Evolutionary conservation across 371 early-diverging fungal species (phyloP).

Genomic region (Mortierella sp.): DNA sequence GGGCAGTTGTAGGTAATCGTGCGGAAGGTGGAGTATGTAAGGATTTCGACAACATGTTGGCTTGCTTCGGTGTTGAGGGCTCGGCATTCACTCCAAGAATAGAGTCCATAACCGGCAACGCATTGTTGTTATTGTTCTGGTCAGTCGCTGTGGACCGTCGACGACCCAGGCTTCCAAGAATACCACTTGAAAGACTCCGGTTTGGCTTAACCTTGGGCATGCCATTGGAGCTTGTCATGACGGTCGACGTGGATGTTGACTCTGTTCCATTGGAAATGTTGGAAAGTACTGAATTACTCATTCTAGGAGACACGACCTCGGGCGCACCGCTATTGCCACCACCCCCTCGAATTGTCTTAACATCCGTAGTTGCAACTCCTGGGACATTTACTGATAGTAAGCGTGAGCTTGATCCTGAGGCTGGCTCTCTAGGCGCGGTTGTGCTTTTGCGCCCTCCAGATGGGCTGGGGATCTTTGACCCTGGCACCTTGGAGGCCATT

Average conservation of each 20-base stretch:
- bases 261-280: slow-evolving; percentile 11
- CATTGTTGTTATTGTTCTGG: not conserved
- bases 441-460: slow-evolving; percentile 38
- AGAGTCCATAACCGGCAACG: not conserved
- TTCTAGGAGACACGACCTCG: slow-evolving; percentile 6
- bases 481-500: slow-evolving; percentile 21
- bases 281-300: slow-evolving; percentile 21
- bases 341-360: slow-evolving; percentile 52
- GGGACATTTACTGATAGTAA: slow-evolving; percentile 10
- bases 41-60: slow-evolving; percentile 9
- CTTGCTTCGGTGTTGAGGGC: slow-evolving; percentile 17
- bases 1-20: not conserved
- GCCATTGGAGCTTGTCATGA: not conserved
- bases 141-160: slow-evolving; percentile 27
- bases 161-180: slow-evolving; percentile 29
- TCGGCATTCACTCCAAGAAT: slow-evolving; percentile 7
- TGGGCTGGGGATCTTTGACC: slow-evolving; percentile 51
- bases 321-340: slow-evolving; percentile 8
- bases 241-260: not conserved
- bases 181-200: slow-evolving; percentile 40
- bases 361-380: slow-evolving; percentile 16
- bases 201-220: slow-evolving; percentile 34
- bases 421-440: slow-evolving; percentile 14
- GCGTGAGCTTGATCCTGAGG: slow-evolving; percentile 12
- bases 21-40: slow-evolving; percentile 2